These are phyloP conservation scores for Coniophora puteana DNA, from an alignment of 1,284 basidiomycete genomes.

Conservation along the genomic window DNA sequence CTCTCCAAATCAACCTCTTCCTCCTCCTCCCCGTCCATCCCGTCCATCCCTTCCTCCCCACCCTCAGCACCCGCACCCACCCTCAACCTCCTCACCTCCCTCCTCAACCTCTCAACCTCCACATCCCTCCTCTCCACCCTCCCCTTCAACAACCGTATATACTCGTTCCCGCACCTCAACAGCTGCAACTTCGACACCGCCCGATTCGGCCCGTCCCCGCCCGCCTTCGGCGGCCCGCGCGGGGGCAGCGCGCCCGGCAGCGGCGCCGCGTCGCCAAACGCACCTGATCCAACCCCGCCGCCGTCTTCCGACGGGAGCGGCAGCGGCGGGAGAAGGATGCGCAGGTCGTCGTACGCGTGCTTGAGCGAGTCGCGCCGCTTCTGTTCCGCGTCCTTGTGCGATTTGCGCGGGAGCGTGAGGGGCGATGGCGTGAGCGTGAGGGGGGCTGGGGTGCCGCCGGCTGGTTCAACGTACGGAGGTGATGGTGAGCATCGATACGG, in stretches of 20 bases:
- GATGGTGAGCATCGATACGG: neutral
- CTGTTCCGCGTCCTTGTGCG: constrained; percentile 97
- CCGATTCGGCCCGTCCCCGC: constrained; percentile 86
- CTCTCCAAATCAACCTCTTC: constrained; percentile 38
- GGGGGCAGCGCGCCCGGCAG: constrained; percentile 85
- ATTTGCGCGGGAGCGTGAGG: constrained; percentile 59
- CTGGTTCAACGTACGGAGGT: constrained; percentile 8
- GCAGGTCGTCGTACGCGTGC: constrained; percentile 93
- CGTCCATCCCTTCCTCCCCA: constrained; percentile 24
- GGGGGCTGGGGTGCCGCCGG: constrained; percentile 23
- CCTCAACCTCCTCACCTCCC: constrained; percentile 67
- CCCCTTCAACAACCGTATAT: constrained; percentile 71
- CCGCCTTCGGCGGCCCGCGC: constrained; percentile 80
- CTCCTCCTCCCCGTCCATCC: constrained; percentile 23
- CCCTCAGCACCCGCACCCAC: constrained; percentile 27
- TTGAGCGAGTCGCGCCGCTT: constrained; percentile 96
- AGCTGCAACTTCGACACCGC: constrained; percentile 95
- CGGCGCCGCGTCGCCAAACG: constrained; percentile 56
- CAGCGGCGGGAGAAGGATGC: constrained; percentile 84
- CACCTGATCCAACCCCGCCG: too few relatives aligned
- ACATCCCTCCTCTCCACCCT: constrained; percentile 82
- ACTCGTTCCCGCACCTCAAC: constrained; percentile 87
- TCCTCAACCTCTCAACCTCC: constrained; percentile 70
- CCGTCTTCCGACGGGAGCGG: constrained; percentile 72
- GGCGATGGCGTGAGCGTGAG: constrained; percentile 23